Base-by-base conservation (phyloP, 2,329 filamentous ascomycete genomes). In the Claviceps pusilla region DNA sequence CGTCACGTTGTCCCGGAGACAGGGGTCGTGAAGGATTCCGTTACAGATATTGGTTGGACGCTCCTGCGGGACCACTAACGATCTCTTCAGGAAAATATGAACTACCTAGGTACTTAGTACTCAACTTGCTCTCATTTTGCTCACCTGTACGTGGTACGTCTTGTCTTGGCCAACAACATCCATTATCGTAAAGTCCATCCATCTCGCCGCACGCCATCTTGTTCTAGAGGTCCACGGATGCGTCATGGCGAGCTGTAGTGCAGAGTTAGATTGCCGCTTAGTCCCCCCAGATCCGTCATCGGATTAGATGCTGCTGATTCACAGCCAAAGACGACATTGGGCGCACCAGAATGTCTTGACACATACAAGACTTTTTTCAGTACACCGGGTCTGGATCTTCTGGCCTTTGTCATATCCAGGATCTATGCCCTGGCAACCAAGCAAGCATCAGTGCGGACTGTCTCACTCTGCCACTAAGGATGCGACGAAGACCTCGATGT, bases 1-100 rank as follows among this genome's bases (percentile, higher is more conserved):
- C 46, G 37, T 51, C 55, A 58, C 55, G 55, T 58, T 57, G 57
- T 58, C 57, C 28, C 52, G 54, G 54, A 16, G 56, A 57, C 56
- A 55, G 51, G 51, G 54, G 46, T 49, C 1, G 35, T 24, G 29
- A 24, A 24, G 16, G 29, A 12, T 39, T 28, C 24, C 14, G 24
- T 4, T 16, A 14, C 37, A 4, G 3, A 4, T 12, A 56, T 33
- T 53, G 51, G 54, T 31, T 29, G 29, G 19, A 29, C 14, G 6
- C 11, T 37, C 7, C 4, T 2, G 12, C 7, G 7, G 28, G 16
- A 16, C 50, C 50, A 45, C 41, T 43, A 24, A 2, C 24, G 11
- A 39, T 24, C 24, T 24, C 24, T 24, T 24, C 24, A 24, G 24
- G 24, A 24, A 24, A 24, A 24, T 19, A 19, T 19, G 19, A 19